Evolutionary conservation across 345 rosid genomes (phyloP).

Genomic region (Eucalyptus guilfoylei): DNA sequence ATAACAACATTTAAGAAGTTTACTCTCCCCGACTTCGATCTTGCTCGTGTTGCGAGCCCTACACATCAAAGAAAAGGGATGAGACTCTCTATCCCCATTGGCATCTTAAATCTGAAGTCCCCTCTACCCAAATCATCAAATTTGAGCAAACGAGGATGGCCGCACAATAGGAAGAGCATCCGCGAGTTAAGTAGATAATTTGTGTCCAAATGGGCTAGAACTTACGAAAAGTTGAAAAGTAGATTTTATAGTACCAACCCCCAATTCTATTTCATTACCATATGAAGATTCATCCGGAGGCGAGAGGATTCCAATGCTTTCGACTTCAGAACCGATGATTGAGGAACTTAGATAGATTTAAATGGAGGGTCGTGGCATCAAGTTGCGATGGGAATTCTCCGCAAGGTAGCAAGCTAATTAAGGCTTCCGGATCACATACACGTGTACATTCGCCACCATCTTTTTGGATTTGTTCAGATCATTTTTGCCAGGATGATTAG

Average conservation of each 20-base stretch:
- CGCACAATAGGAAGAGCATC: background rate
- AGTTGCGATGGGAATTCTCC: rapidly evolving
- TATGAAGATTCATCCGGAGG: background rate
- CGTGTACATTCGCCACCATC: background rate
- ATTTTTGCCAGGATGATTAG: background rate
- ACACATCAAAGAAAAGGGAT: background rate
- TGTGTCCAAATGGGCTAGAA: background rate
- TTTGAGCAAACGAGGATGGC: too few relatives aligned
- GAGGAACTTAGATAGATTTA: too few relatives aligned
- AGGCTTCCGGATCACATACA: background rate
- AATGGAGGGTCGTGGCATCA: rapidly evolving
- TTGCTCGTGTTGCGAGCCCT: background rate
- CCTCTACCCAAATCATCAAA: background rate
- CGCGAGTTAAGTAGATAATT: background rate
- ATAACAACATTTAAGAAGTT: background rate
- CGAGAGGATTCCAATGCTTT: background rate
- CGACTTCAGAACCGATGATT: background rate
- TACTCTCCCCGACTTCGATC: background rate
- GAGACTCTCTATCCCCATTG: background rate
- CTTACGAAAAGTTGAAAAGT: background rate
- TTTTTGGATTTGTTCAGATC: too few relatives aligned
- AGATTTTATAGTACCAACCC: background rate
- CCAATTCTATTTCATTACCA: background rate
- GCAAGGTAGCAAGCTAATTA: too few relatives aligned
- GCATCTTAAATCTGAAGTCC: background rate